Conservation (phyloP, 2,329 filamentous ascomycete species). For the Lithohypha guttulata region DNA sequence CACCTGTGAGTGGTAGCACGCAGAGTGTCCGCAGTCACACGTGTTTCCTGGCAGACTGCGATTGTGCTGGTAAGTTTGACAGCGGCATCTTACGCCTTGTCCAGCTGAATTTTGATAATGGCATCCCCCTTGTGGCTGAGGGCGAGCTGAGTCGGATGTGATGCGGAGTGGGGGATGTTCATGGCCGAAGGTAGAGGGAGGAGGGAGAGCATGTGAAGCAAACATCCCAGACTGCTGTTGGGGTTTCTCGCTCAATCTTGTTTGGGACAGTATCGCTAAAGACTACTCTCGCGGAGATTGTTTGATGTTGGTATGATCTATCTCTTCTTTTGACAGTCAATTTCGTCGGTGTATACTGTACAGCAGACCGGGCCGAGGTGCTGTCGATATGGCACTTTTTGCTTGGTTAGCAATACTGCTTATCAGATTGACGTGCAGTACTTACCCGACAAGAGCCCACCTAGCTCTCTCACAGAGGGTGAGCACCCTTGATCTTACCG, state of each 20-base stretch:
- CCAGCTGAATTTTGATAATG: slow-evolving; percentile 23
- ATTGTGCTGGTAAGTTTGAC: slow-evolving; percentile 32
- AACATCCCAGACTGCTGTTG: slow-evolving; percentile 24
- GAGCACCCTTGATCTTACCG: slow-evolving; percentile 21
- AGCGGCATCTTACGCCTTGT: slow-evolving; percentile 31
- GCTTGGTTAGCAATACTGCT: not conserved
- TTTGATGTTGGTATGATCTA: slow-evolving; percentile 10
- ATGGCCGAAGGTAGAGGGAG: slow-evolving; percentile 16
- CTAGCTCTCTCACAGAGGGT: slow-evolving; percentile 13
- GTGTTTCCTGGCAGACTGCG: slow-evolving; percentile 29
- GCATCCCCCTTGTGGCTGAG: slow-evolving; percentile 25
- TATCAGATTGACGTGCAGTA: not conserved
- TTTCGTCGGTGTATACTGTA: slow-evolving; percentile 11
- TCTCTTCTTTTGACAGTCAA: too few species aligned
- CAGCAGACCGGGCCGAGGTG: not conserved
- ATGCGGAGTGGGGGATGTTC: slow-evolving; percentile 20
- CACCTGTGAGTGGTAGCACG: slow-evolving; percentile 31
- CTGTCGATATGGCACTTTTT: not conserved
- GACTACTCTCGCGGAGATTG: slow-evolving; percentile 8
- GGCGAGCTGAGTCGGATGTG: slow-evolving; percentile 16
- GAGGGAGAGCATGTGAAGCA: slow-evolving; percentile 17
- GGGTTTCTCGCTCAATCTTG: too few species aligned
- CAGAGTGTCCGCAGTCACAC: slow-evolving; percentile 39
- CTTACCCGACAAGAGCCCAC: slow-evolving; percentile 1
- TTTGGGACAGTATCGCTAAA: too few species aligned